A percentile compares a stretch with the other conserved stretches of the same genome.
Conservation (phyloP, 129 eudicot species). For the Artemisia argyi region DNA sequence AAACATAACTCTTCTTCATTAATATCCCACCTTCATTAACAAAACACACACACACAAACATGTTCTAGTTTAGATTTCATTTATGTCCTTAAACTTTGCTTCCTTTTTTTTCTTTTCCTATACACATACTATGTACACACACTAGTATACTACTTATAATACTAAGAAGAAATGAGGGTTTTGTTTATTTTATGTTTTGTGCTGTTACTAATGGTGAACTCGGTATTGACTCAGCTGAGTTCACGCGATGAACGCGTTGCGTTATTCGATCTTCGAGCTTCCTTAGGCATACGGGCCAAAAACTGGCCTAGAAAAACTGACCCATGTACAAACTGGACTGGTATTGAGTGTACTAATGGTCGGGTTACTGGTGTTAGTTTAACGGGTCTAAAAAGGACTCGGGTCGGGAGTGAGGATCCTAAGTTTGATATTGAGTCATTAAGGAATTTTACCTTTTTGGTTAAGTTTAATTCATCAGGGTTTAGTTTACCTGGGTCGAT, state of each 20-base stretch:
- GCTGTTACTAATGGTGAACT: conserved; percentile 38
- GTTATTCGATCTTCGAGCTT: conserved; percentile 57
- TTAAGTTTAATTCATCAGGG: conserved; percentile 55
- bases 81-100: conserved; percentile 9
- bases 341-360: conserved; percentile 57
- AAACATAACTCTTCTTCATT: conserved; percentile 26
- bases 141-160: background rate
- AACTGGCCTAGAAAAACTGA: conserved; percentile 68
- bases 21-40: conserved; percentile 3
- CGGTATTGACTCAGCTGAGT: conserved; percentile 54
- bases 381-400: conserved; percentile 51
- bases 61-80: conserved; percentile 25
- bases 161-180: background rate
- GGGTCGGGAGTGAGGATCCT: conserved; percentile 42
- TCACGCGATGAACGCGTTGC: conserved; percentile 53
- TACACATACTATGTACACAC: background rate
- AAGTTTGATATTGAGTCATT: conserved; percentile 55
- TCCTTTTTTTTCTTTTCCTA: background rate
- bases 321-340: conserved; percentile 67
- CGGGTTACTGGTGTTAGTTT: conserved; percentile 51
- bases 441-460: conserved; percentile 40
- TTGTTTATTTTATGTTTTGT: background rate
- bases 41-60: background rate
- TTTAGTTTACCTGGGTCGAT: conserved; percentile 60
- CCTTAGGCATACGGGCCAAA: conserved; percentile 58